Base-by-base conservation (phyloP, 192 early-diverging fungal genomes). In the Phlyctochytrium arcticum region DNA sequence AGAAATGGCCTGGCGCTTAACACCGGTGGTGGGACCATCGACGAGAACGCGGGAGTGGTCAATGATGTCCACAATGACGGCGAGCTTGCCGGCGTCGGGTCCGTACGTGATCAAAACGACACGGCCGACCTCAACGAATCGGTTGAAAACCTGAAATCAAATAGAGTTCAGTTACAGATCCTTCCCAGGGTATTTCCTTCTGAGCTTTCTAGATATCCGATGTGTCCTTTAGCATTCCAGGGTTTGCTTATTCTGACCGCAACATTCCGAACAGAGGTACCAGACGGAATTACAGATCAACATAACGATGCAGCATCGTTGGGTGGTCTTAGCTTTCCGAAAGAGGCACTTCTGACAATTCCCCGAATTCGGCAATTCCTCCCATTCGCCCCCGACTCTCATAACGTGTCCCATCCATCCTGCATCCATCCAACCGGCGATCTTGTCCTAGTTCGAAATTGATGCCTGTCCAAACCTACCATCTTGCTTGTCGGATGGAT, bases 11-110 rank as follows among this genome's bases (percentile, higher is more conserved):
- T 92, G 88, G 69, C 97, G 95, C 65, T 80, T 29, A 59, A 98
- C 95, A 60, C 88, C 89, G 57, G 93, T 98, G 83, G 92, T 96
- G 50, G 95, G 95, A 35, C 97, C 95, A 78, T 99, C 94, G 70
- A 99, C 82, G 71, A 99, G 86, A 68, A 92, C 91, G 68, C 97
- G 87, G 82, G 90, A 92, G 90, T 99, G 95, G 85, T 99, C 97
- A 72, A 99, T 88, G 76, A 99, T 96, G 77, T 98, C 97, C 60
- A 98, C 91, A 81, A 99, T 91, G 72, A 94, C 91, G 75, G 95
- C 95, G 67, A 98, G 87, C 86, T 99, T 98, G 72, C 94, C 94
- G 75, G 89, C 88, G 77, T 96, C 88, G 67, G 85, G 81, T 68
- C 97, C 97, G 84, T 89, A 86, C 84, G 89, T 96, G 72, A 99